A percentile compares a stretch with the other conserved stretches of the same genome.
phyloP scores from a whole-genome alignment of 2,329 filamentous ascomycete species.

The Colletotrichum scovillei region DNA sequence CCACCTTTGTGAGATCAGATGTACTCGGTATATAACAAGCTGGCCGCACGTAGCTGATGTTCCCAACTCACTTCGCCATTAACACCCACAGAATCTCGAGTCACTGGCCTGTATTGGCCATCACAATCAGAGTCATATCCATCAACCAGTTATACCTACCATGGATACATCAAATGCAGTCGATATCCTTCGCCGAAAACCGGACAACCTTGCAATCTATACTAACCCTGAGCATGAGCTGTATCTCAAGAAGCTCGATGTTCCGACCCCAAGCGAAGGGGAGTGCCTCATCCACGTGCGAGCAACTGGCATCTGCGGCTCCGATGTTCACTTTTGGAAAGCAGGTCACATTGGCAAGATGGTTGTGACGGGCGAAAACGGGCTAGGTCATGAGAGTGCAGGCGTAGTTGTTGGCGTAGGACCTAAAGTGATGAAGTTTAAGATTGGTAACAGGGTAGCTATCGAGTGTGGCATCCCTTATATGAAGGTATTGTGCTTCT shows the following conservation, averaged over 20 bases:
- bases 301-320: conserved; percentile 76
- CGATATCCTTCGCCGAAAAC: conserved; percentile 32
- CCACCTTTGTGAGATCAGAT: background rate
- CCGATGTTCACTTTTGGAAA: conserved; percentile 51
- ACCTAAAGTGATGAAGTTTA: conserved; percentile 13
- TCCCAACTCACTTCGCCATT: background rate
- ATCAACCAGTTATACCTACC: background rate
- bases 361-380: conserved; percentile 42
- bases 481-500: conserved; percentile 43
- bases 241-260: conserved; percentile 68
- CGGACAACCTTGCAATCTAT: conserved; percentile 73
- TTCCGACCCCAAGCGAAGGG: conserved; percentile 43
- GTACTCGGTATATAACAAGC: background rate
- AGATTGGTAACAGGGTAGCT: conserved; percentile 10
- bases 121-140: background rate
- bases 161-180: conserved; percentile 4
- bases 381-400: conserved; percentile 30
- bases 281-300: conserved; percentile 69
- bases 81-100: background rate
- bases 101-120: background rate
- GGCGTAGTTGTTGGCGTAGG: conserved; percentile 20
- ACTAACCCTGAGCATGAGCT: conserved; percentile 76
- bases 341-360: conserved; percentile 47
- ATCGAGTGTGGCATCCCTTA: conserved; percentile 46
- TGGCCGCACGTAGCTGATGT: background rate